These are phyloP conservation scores for Calvatia gigantea DNA, from an alignment of 768 basidiomycete genomes.

Conservation along the genomic window DNA sequence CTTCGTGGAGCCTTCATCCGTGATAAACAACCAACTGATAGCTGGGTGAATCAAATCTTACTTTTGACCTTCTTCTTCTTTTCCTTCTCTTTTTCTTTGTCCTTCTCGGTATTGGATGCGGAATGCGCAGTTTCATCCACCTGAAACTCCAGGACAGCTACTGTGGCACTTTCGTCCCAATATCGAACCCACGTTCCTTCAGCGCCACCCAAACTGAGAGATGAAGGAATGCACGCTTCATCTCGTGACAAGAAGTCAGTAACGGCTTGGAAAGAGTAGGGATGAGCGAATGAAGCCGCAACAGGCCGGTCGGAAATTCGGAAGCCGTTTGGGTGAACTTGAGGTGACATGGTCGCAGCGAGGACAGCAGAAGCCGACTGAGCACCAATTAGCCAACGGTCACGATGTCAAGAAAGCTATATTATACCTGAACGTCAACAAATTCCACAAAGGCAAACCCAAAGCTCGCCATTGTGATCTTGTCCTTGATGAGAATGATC, in stretches of 20 bases:
- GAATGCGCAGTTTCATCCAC: slow-evolving; percentile 54
- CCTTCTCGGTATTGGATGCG: slow-evolving; percentile 23
- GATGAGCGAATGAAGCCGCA: slow-evolving; percentile 90
- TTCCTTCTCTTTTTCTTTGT: slow-evolving; percentile 45
- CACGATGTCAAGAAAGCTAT: background rate
- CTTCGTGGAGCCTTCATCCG: slow-evolving; percentile 26
- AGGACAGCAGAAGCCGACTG: slow-evolving; percentile 83
- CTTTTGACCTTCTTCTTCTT: slow-evolving; percentile 65
- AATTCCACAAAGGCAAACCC: slow-evolving; percentile 96
- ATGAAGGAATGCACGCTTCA: slow-evolving; percentile 70
- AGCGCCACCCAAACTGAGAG: slow-evolving; percentile 63
- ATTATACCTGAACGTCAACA: slow-evolving; percentile 70
- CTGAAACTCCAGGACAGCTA: slow-evolving; percentile 74
- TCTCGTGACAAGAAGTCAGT: slow-evolving; percentile 72
- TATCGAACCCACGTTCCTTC: slow-evolving; percentile 80
- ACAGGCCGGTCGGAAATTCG: slow-evolving; percentile 86
- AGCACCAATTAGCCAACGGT: slow-evolving; percentile 11
- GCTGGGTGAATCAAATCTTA: background rate
- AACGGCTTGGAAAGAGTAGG: slow-evolving; percentile 83
- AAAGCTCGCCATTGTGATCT: slow-evolving; percentile 82
- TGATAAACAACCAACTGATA: background rate
- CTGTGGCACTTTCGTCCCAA: slow-evolving; percentile 86
- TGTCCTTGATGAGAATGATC: slow-evolving; percentile 87
- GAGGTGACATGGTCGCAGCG: slow-evolving; percentile 82
- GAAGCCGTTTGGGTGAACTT: slow-evolving; percentile 90